Conservation (phyloP, 441 rosid species). For the Daphne laureola region DNA sequence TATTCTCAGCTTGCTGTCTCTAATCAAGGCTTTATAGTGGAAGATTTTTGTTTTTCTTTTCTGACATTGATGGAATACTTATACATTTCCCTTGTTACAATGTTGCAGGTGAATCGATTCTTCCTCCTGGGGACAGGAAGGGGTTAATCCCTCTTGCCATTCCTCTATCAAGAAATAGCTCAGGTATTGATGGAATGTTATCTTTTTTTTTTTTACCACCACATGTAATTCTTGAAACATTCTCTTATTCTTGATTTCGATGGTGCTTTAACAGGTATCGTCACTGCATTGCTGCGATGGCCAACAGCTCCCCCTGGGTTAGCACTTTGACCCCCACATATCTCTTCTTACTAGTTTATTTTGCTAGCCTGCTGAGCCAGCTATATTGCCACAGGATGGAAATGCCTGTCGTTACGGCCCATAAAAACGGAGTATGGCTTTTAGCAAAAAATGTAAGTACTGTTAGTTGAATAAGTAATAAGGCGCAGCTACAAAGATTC, state of each 20-base stretch:
- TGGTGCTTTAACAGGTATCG: constrained; percentile 31
- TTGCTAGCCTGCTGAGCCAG: constrained; percentile 14
- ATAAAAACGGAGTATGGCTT: constrained; percentile 71
- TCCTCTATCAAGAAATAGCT: constrained; percentile 53
- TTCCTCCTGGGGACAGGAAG: constrained; percentile 72
- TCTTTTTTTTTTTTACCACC: constrained; percentile 6
- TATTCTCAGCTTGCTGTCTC: no score
- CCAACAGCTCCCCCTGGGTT: constrained; percentile 82
- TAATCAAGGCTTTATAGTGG: no score
- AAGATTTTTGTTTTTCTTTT: no score
- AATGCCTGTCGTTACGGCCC: constrained; percentile 88
- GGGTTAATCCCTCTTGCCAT: constrained; percentile 74
- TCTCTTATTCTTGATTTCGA: constrained; percentile 2
- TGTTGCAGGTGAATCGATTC: constrained; percentile 48
- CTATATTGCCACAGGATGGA: constrained; percentile 53
- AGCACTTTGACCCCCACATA: constrained; percentile 11
- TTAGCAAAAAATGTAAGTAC: constrained; percentile 68
- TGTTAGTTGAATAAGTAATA: constrained; percentile 5
- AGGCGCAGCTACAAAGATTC: not conserved
- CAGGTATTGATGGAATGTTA: constrained; percentile 34
- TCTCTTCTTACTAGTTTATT: constrained; percentile 4
- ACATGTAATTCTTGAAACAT: constrained; percentile 5
- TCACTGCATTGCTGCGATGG: constrained; percentile 77
- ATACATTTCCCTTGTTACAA: not conserved
- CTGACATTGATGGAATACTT: not conserved